phyloP scores from a whole-genome alignment of 768 basidiomycete genomes.

The Rhodosporidiobolus sp. region DNA sequence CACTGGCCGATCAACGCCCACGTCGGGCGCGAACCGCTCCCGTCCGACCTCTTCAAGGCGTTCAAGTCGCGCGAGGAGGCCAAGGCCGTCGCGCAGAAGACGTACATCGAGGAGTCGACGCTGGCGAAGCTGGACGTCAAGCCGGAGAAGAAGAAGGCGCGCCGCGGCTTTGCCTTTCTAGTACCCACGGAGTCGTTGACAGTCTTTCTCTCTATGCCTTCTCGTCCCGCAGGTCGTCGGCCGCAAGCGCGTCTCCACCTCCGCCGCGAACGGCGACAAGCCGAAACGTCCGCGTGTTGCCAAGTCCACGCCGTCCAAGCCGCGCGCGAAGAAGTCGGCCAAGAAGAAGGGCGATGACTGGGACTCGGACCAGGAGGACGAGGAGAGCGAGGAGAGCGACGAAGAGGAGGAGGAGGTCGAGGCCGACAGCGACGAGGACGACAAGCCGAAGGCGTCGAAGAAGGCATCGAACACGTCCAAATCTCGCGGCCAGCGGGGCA shows the following conservation, averaged over 20 bases:
- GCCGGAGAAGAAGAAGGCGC: slow-evolving; percentile 31
- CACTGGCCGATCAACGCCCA: slow-evolving; percentile 75
- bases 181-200: no score
- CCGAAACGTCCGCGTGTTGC: not conserved
- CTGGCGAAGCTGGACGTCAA: slow-evolving; percentile 56
- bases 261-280: slow-evolving; percentile 15
- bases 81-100: slow-evolving; percentile 54
- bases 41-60: slow-evolving; percentile 72
- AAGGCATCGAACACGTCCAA: not conserved
- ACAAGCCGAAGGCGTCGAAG: not conserved
- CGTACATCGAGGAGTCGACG: slow-evolving; percentile 65
- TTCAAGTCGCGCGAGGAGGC: slow-evolving; percentile 61
- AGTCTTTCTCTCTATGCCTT: not conserved
- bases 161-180: not conserved
- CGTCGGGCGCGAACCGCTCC: slow-evolving; percentile 75
- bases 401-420: not conserved
- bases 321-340: slow-evolving; percentile 43
- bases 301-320: slow-evolving; percentile 39
- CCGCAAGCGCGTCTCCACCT: slow-evolving; percentile 13
- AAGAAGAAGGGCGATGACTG: slow-evolving; percentile 5
- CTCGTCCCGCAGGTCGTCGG: not conserved
- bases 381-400: not conserved
- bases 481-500: not conserved
- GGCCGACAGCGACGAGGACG: not conserved
- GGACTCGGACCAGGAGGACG: not conserved